phyloP scores from a whole-genome alignment of 306 rosid genomes.

The Canavalia gladiata region DNA sequence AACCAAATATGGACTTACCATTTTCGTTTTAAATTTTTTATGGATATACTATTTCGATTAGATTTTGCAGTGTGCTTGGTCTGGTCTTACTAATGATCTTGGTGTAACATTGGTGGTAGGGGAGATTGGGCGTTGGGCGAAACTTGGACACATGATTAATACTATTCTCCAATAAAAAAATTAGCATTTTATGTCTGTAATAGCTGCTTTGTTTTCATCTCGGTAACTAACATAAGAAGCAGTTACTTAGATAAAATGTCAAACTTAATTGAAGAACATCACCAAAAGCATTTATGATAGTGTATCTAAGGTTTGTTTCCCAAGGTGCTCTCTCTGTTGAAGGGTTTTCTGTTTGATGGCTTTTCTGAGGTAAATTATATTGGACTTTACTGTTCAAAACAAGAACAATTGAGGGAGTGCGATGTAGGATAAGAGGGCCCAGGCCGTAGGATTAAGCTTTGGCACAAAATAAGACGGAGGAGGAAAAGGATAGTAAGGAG shows the following conservation, averaged over 20 bases:
- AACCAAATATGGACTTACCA: too few species aligned
- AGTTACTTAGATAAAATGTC: too few species aligned
- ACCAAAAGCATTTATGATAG: too few species aligned
- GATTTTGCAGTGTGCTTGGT: conserved; percentile 8
- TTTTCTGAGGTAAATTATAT: conserved; percentile 1
- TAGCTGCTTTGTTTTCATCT: too few species aligned
- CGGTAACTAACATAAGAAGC: too few species aligned
- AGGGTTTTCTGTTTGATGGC: conserved; percentile 3
- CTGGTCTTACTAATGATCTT: too few species aligned
- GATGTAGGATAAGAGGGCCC: conserved; percentile 15
- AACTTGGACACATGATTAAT: background rate
- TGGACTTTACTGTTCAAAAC: conserved; percentile 10
- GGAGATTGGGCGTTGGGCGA: background rate
- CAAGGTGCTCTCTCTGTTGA: background rate
- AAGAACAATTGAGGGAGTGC: background rate
- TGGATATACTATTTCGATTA: background rate
- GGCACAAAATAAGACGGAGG: background rate
- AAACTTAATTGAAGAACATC: too few species aligned
- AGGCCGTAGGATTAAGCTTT: background rate
- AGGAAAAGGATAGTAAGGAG: background rate
- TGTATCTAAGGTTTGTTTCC: too few species aligned
- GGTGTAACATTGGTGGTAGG: too few species aligned
- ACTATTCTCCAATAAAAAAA: background rate
- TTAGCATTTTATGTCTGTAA: background rate
- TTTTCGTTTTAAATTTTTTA: too few species aligned